A percentile compares a stretch with the other conserved stretches of the same genome.
Evolutionary conservation across 495 filamentous ascomycete species (phyloP).

Genomic region (Lasiosphaeriaceae sp.): DNA sequence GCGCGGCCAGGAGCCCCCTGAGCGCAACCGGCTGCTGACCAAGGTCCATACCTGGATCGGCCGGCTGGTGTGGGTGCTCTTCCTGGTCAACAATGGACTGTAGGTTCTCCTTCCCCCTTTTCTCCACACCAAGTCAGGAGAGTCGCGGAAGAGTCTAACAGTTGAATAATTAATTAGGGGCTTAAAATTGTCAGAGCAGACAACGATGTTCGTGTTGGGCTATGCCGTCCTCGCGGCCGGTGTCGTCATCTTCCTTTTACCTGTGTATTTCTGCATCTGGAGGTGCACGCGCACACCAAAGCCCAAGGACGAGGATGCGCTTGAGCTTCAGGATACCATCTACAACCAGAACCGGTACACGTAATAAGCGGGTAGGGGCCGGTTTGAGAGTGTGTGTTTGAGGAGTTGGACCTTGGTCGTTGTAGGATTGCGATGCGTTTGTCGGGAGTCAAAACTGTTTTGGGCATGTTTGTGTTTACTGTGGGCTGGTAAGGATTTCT

Average conservation of each 20-base stretch:
- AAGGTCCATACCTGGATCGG: constrained; percentile 20
- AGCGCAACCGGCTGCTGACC: constrained; percentile 5
- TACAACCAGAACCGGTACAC: constrained; percentile 17
- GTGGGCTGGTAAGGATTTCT: no score
- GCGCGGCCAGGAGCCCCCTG: constrained; percentile 31
- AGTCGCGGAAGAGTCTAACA: background rate
- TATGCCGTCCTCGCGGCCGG: constrained; percentile 23
- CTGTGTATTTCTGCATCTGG: constrained; percentile 24
- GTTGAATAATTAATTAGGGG: constrained; percentile 18
- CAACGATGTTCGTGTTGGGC: constrained; percentile 18
- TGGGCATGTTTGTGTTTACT: no score
- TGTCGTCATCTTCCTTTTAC: constrained; percentile 18
- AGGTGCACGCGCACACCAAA: constrained; percentile 12
- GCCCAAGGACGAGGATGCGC: constrained; percentile 15
- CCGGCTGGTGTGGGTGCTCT: constrained; percentile 24
- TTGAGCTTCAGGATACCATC: constrained; percentile 18
- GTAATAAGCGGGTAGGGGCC: background rate
- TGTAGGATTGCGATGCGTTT: no score
- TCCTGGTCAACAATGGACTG: constrained; percentile 29
- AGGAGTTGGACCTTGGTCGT: no score
- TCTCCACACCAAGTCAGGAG: background rate
- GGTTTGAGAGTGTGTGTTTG: background rate
- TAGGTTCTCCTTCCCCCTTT: constrained; percentile 11
- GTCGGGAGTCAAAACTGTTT: no score
- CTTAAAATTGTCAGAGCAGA: constrained; percentile 20